Evolutionary conservation across 768 basidiomycete species (phyloP), one percentile per base, ranked within the genome.

Genomic region (Leccinum imitatum): DNA sequence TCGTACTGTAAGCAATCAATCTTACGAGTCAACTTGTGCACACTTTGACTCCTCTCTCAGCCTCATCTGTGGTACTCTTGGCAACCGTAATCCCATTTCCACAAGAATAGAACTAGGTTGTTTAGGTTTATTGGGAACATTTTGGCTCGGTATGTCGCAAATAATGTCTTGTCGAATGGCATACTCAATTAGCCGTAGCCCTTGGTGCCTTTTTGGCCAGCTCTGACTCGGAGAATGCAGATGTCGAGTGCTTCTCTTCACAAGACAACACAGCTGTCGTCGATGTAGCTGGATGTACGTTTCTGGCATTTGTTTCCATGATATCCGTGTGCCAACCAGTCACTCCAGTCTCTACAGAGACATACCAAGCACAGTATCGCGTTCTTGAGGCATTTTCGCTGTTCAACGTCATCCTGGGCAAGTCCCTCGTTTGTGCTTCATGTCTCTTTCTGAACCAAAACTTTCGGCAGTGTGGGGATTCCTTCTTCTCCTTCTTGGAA

Each of bases 311-410:
- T 53, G 41, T 39, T 47, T 50, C 55, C 65, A 61, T 27, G 11
- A 19, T 8, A 5, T 19, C 6, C 3, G 19, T 27, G 52, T 48
- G 66, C 58, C 39, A 48, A 65, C 44, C 23, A 53, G 57, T 41
- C 31, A 9, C 19, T 17, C 66, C 15, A 93, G 91, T 92, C 75
- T 86, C 89, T 58, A 92, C 90, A 23, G 88, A 91, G 66, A 89
- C 89, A 61, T 93, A 88, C 71, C 91, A 91, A 64, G 90, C 91
- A n/a, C 91, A 92, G 78, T 93, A 92, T 71, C 85, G 87, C 30
- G 91, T 92, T 19, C 78, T 93, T 60, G 89, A 86, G 72, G 84
- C 87, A 17, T 93, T 93, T 74, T 84, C 91, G 6, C 74, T 93
- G 57, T 84, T 93, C 72, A 93, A 92, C 66, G 84, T 87, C 53